Conservation (phyloP, 2,329 filamentous ascomycete genomes). For the Aspergillus chevalieri region DNA sequence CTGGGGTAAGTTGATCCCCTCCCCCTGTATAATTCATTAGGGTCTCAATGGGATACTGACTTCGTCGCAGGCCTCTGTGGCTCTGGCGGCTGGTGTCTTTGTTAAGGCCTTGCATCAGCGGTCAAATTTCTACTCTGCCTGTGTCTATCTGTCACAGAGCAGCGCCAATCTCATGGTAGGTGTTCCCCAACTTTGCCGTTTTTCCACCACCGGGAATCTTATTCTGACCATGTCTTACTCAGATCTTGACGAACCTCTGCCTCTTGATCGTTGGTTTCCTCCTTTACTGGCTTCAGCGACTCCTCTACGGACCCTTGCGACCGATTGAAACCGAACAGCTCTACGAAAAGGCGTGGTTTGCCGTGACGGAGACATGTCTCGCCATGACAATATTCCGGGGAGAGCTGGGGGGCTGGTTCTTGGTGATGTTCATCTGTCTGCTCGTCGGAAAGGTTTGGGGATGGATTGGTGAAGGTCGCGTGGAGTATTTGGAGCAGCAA, state of each 20-base stretch:
- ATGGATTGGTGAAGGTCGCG: conserved; percentile 92
- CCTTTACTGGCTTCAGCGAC: conserved; percentile 78
- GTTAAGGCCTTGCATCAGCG: conserved; percentile 89
- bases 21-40: not conserved
- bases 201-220: conserved; percentile 2
- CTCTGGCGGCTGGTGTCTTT: conserved; percentile 75
- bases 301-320: conserved; percentile 85
- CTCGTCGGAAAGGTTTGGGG: conserved; percentile 96
- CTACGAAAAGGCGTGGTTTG: conserved; percentile 97
- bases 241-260: conserved; percentile 88
- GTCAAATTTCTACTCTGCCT: conserved; percentile 96
- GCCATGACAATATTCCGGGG: conserved; percentile 98
- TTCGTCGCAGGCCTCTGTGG: conserved; percentile 63
- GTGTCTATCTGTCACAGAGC: conserved; percentile 93
- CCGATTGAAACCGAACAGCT: conserved; percentile 94
- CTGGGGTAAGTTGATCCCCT: conserved; percentile 40
- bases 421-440: conserved; percentile 91
- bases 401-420: conserved; percentile 87
- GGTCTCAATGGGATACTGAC: conserved; percentile 5
- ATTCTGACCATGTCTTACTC: conserved; percentile 2
- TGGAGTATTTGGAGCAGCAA: conserved; percentile 92
- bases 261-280: conserved; percentile 74
- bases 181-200: conserved; percentile 10
- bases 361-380: conserved; percentile 90
- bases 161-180: conserved; percentile 87